Base-by-base conservation (phyloP, 1,284 basidiomycete genomes). In the Ganoderma sinense region DNA sequence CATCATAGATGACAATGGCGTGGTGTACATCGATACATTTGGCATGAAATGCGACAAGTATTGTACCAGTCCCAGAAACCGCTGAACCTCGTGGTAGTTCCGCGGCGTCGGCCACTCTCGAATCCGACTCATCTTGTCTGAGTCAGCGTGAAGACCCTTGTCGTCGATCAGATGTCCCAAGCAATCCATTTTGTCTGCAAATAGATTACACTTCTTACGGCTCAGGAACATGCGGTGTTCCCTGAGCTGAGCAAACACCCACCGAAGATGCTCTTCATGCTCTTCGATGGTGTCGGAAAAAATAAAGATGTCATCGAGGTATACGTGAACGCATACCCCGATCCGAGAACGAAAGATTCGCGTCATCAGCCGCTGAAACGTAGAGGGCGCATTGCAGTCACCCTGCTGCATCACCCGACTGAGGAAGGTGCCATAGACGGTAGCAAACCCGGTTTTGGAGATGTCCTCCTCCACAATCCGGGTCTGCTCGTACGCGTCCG, bases 61-160 rank as follows among this genome's bases (percentile, higher is more conserved):
- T 23, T 84, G 76, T 0, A 85, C 77, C 0, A 83, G 72, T 1
- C 83, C 84, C 0, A 86, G 66, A 59, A 85, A 86, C 16, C 75
- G 67, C 59, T 82, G 81, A 0, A 86, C 74, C n/a, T 84, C 80
- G n/a, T 82, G 76, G 40, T 78, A 80, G 13, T 73, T 75, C 0
- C 75, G 64, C 0, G 82, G 84, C 0, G 66, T 69, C n/a, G 68
- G 61, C 77, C 78, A 80, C 0, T 73, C 48, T 0, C 65, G 36
- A 8, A 80, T 69, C 0, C 62, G 29, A 0, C 45, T 55, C 76
- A 80, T 74, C 64, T 81, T 80, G 59, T 79, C 75, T 0, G 61
- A 16, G 33, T 79, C 75, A 0, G 77, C 76, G 63, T 80, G 75
- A 0, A 83, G 62, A 0, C 82, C 79, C 0, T 69, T 10, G 18